A percentile compares a stretch with the other conserved stretches of the same genome.
phyloP scores from a whole-genome alignment of 768 basidiomycete genomes.

The Russula brevipes region DNA sequence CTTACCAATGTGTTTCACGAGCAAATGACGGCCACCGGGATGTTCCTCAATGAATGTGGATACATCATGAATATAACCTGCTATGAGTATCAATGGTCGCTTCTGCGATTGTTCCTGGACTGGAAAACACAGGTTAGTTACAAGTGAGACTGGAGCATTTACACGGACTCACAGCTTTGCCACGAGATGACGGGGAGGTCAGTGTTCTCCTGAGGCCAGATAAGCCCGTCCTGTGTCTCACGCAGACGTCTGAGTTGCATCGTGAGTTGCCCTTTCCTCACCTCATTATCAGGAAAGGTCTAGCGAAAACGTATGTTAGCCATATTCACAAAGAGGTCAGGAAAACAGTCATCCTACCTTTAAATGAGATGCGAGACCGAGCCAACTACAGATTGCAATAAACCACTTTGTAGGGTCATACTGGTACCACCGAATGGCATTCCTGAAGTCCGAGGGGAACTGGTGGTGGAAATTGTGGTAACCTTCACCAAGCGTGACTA shows the following conservation, averaged over 20 bases:
- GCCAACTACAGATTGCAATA: slow-evolving; percentile 53
- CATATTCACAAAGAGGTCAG: not conserved
- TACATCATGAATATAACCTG: slow-evolving; percentile 92
- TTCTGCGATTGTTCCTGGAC: slow-evolving; percentile 75
- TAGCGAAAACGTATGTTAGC: slow-evolving; percentile 16
- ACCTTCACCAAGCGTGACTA: slow-evolving; percentile 90
- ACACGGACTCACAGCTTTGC: slow-evolving; percentile 65
- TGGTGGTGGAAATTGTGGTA: slow-evolving; percentile 99
- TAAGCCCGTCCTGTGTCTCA: slow-evolving; percentile 65
- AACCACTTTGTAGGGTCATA: slow-evolving; percentile 95
- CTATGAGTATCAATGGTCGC: slow-evolving; percentile 78
- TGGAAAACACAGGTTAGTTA: slow-evolving; percentile 30
- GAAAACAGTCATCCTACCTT: slow-evolving; percentile 35
- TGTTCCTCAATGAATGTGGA: slow-evolving; percentile 83
- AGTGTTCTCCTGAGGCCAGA: slow-evolving; percentile 72
- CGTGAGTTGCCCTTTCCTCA: slow-evolving; percentile 84
- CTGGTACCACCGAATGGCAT: slow-evolving; percentile 92
- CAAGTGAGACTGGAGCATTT: not conserved
- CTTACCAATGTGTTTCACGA: slow-evolving; percentile 81
- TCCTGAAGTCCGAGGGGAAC: slow-evolving; percentile 97
- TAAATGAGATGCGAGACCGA: slow-evolving; percentile 58
- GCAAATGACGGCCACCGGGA: slow-evolving; percentile 81
- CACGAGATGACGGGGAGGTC: slow-evolving; percentile 79
- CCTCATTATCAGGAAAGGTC: slow-evolving; percentile 64
- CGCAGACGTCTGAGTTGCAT: slow-evolving; percentile 90